A percentile compares a stretch with the other conserved stretches of the same genome.
phyloP scores from a whole-genome alignment of 331 rosid genomes.

The Saraca asoca region DNA sequence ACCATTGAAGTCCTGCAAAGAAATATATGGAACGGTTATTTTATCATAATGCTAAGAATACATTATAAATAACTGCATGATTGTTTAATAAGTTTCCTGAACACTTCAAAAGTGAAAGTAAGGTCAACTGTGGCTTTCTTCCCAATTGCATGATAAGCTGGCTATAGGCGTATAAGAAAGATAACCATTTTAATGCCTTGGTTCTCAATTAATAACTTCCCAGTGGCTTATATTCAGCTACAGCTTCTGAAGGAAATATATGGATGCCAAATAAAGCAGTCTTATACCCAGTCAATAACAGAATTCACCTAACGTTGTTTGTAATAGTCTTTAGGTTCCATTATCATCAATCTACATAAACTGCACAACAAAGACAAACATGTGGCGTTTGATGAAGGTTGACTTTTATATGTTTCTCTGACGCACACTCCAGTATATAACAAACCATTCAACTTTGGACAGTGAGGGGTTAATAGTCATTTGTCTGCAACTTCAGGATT shows the following conservation, averaged over 20 bases:
- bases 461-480: background rate
- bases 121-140: conserved; percentile 4
- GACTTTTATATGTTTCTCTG: conserved; percentile 19
- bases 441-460: background rate
- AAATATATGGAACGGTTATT: conserved; percentile 18
- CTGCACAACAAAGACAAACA: background rate
- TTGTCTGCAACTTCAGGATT: background rate
- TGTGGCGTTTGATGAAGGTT: background rate
- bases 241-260: background rate
- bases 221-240: background rate
- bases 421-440: background rate
- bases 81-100: background rate
- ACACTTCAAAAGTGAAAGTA: background rate
- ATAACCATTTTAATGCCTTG: background rate
- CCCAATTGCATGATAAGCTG: background rate
- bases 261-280: background rate
- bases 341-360: background rate
- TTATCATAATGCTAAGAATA: conserved; percentile 14
- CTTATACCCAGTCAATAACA: background rate
- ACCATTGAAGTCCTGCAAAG: conserved; percentile 77
- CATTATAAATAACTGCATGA: conserved; percentile 5
- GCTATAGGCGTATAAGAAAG: background rate
- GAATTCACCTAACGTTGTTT: background rate
- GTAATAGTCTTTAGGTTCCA: conserved; percentile 4
- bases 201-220: background rate